Base-by-base conservation (phyloP, 2,329 filamentous ascomycete species). In the Lachnum nothofagi region DNA sequence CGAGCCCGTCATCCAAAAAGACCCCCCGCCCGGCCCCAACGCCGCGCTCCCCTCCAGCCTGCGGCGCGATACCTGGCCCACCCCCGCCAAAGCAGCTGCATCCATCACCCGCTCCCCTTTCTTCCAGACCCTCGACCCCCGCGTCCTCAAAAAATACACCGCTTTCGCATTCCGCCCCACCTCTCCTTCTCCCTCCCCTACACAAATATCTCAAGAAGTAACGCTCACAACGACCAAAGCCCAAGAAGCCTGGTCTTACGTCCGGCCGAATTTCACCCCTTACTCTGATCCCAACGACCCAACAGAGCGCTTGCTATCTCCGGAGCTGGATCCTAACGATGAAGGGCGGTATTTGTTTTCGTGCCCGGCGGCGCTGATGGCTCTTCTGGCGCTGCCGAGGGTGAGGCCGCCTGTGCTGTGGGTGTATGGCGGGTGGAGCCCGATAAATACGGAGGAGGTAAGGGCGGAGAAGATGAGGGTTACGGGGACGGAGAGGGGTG, bases 171-270 rank as follows among this genome's bases (percentile, higher is more conserved):
- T 95, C n/a, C 78, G 85, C n/a, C 75, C 83, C 7, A 70, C 83
- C 3, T 85, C 86, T 2, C 88, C 85, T 3, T 12, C 38, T 3
- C 14, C 23, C 6, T 24, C 19, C 9, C 38, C 17, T 22, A 23
- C 12, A 12, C 0, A 60, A 63, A 10, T 62, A 82, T 16, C 29
- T 29, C n/a, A 25, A 16, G 34, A n/a, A 29, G 85, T 89, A 1
- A 90, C 87, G 0, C 74, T 91, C 2, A 78, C 80, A 2, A 95
- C 90, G 1, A 84, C 87, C 1, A 88, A 89, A 59, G 85, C 93
- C 65, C 88, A 94, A 63, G 88, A 93, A 70, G 84, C 91, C 47
- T 82, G 87, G 61, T 88, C 83, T 1, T 90, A 83, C 63, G 68
- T 86, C 52, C 77, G 85, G 0, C 77, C 80, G 0, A 77, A 79